Base-by-base conservation (phyloP, 2,329 filamentous ascomycete genomes). In the Pseudocercospora fuligena region DNA sequence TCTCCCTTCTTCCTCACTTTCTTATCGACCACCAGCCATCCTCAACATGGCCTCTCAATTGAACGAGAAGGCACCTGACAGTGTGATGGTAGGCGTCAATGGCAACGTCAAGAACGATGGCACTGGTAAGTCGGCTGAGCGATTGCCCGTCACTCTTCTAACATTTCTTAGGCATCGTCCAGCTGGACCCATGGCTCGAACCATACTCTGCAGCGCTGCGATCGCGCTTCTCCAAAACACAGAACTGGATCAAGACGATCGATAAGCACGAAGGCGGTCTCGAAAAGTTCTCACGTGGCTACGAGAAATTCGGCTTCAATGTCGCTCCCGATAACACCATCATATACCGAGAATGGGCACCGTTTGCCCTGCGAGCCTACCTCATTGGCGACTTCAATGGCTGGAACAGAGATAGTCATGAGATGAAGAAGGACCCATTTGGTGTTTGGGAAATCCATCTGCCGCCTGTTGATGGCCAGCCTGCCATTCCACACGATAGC, bases 301-400 rank as follows among this genome's bases (percentile, higher is more conserved):
- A 88, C 69, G 93, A 98, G 76, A 90, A 86, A 69, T 97, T 92
- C 76, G 95, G 95, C 64, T 88, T 99, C 80, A 93, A 92, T 72
- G 89, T 95, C 67, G 86, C 90, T 76, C 83, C 88, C 62, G 89
- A 97, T 75, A 92, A 92, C 78, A 93, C 94, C 79, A 93, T 99
- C 72, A 84, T 86, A 65, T 99, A 99, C 80, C 88, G 93, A 73
- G 95, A 99, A 86, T 99, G 95, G 95, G 95, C 95, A 0, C 94
- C 95, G 27, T 96, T 93, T 83, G 94, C 93, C 62, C 84, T 88
- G 47, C 86, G 91, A 75, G 95, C 95, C 59, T 93, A 89, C 78
- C 86, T 99, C 61, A 90, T 97, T 73, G 95, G 95, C 68, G 95
- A 98, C 73, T 99, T 98, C 85, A 99, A 99, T 81, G 87, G 88